Base-by-base conservation (phyloP, 352 stramenopile species). In the Phytopythium litorale region DNA sequence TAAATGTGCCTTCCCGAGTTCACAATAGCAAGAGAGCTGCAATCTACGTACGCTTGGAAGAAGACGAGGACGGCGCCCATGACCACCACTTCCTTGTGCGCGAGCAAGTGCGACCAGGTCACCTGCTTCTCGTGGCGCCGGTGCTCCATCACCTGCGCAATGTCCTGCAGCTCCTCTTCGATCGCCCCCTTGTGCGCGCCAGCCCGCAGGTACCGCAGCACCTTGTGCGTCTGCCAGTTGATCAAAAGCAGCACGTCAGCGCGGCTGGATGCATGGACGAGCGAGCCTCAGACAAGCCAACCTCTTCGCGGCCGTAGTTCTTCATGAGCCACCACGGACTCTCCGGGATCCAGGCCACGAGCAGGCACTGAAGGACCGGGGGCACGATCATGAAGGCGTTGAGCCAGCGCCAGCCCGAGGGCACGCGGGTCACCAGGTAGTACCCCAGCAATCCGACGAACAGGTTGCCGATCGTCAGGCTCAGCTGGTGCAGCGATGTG, bases 251-350 rank as follows among this genome's bases (percentile, higher is more conserved):
- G 11, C 25, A 43, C 25, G 23, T 33, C 42, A 46, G 13, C 2
- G 32, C 18, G 18, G 40, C n/a, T 38, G 23, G 7, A 1, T 45
- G 6, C 11, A 46, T 28, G 21, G 32, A 23, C 9, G 21, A 40
- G 15, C 3, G 37, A 23, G 21, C 8, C 7, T 21, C 19, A 13
- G 23, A 50, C n/a, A 3, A 18, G 19, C 45, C 4, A 15, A 75
- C 70, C 49, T 79, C 73, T 37, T 75, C 64, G 68, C 75, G 65
- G 45, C 84, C 75, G 19, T 78, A 75, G 46, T 84, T 77, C 63
- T 87, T 91, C 71, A 97, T 88, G 9, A 97, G 71, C 90, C 90
- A 97, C 71, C 83, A 93, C 28, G 89, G 89, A 73, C 87, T 96
- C 68, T 97, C 89, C 0, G 90, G 87, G 38, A 97, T 76, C 30